Conservation (phyloP, 495 filamentous ascomycete genomes). For the Penicillium argentinense region DNA sequence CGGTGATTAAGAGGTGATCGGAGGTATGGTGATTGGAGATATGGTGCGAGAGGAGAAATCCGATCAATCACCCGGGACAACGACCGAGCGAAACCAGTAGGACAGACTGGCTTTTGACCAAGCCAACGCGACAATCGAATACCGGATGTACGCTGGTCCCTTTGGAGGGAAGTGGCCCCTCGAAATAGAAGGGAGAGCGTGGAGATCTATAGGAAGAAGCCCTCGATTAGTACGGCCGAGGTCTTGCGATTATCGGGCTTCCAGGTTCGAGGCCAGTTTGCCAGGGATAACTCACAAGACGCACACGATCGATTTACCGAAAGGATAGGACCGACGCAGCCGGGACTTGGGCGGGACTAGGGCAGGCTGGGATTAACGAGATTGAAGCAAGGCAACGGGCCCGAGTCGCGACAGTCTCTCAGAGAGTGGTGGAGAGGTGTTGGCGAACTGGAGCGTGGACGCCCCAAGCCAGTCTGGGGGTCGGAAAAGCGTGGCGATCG, state of each 20-base stretch:
- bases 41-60: too few species aligned
- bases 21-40: too few species aligned
- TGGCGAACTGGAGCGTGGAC: background rate
- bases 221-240: constrained; percentile 5
- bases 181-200: background rate
- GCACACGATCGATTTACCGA: constrained; percentile 17
- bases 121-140: background rate
- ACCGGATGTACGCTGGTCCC: background rate
- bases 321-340: constrained; percentile 1
- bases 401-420: background rate
- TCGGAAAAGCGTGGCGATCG: constrained; percentile 10
- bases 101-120: constrained; percentile 4
- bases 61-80: too few species aligned
- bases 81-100: constrained; percentile 1
- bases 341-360: background rate
- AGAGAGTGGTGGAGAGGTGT: background rate
- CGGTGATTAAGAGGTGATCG: too few species aligned
- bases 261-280: background rate
- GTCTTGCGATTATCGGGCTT: background rate
- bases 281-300: constrained; percentile 30
- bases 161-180: too few species aligned
- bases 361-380: background rate
- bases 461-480: too few species aligned
- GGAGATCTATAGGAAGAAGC: background rate
- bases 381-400: background rate